Evolutionary conservation across 805 yeast genomes (phyloP), one percentile per base, ranked within the genome.

Genomic region (Candida hungchunana): DNA sequence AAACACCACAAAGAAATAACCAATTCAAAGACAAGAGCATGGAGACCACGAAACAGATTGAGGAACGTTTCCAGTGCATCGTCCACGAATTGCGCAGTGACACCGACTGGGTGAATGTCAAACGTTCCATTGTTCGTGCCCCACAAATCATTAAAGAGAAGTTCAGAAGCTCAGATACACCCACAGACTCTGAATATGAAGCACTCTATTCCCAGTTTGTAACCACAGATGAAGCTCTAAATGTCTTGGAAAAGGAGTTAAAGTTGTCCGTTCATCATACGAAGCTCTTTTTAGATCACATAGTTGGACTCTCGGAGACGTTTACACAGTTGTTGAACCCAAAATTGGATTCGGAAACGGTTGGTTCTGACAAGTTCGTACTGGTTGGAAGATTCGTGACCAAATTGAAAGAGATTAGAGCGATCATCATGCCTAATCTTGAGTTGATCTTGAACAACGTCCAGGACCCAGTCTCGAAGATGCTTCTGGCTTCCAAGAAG

Each of bases 141-240:
- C 98, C 98, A 29, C 97, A 93, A 61, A 77, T 73, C 44, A 69
- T 93, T 58, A 82, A 88, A 47, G 94, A 84, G 62, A 88, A 86
- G 69, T 58, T 90, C 61, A 80, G 88, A 59, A 83, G 84, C 81
- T 82, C 83, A 3, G 64, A 64, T 16, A 60, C 59, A 15, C 72
- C 37, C 3, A 66, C 61, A 25, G 98, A 93, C 54, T 41, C 42
- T 19, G 44, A 39, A 19, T 49, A 42, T 34, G 43, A 44, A 7
- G 9, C 4, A 4, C 13, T 37, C 1, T 11, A 34, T 11, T 21
- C 13, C 3, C 30, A 18, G 7, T 48, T 50, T 12, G 13, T 18
- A 4, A 7, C 8, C 0, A n/a, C 40, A 11, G 34, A 38, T 8
- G 27, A 28, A 2, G 31, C 20, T 4, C 14, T 49, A 7, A 32